Base-by-base conservation (phyloP, 2,329 filamentous ascomycete genomes). In the Emmonsiellopsis sp. region DNA sequence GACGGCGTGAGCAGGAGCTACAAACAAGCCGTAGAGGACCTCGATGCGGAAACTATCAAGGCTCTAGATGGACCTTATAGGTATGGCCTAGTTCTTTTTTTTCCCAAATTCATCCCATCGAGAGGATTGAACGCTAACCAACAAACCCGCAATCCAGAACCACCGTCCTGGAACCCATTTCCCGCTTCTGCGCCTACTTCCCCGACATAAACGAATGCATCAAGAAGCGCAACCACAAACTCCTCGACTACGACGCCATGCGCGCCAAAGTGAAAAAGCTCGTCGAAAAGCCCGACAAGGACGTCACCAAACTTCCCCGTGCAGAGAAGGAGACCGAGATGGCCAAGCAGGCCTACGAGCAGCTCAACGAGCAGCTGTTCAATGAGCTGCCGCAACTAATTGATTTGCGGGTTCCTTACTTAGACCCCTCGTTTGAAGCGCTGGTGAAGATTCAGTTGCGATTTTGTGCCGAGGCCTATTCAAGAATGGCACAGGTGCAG, bases 21-120 rank as follows among this genome's bases (percentile, higher is more conserved):
- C 77, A 98, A 97, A 74, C 91, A 97, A 70, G 93, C 93, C 7
- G 94, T 98, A 16, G 93, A 96, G 68, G 93, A 98, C 68, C 80
- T 98, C 48, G 94, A 98, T 70, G 87, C 93, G 51, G 94, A 98
- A 72, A 98, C 93, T 0, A 96, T 98, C 73, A 98, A 98, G 72
- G 93, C 93, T 6, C 79, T 98, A 59, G 93, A 98, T 72, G 93
- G 93, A 3, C 94, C 93, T 46, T 98, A 96, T 74, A 82, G 88
- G 82, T 85, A 77, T 20, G 50, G 8, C 53, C 43, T 30, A 10
- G n/a, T 11, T 53, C 31, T 43, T 52, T 48, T 15, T 8, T 11
- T 32, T 56, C 11, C 9, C 7, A 26, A 41, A n/a, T 13, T 38
- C 9, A 26, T 26, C 20, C 20, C 20, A 26, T 26, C 20, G 20